Conservation (phyloP, 768 basidiomycete genomes). For the Boletales sp. region DNA sequence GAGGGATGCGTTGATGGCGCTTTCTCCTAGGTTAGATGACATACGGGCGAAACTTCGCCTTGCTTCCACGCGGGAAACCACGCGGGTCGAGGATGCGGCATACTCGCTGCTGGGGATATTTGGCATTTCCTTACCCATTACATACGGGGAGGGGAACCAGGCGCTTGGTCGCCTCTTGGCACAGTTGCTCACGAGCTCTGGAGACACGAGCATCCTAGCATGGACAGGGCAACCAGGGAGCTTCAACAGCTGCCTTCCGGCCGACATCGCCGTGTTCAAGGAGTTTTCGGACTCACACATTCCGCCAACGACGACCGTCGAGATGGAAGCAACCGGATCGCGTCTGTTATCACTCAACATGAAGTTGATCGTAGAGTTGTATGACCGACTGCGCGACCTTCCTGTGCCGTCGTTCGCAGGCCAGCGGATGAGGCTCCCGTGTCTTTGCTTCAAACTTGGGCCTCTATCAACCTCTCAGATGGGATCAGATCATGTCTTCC, state of each 20-base stretch:
- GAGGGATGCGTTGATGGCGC: background rate
- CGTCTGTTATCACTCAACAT: background rate
- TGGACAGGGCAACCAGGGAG: slow-evolving; percentile 3
- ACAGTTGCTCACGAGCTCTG: background rate
- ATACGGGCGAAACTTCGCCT: background rate
- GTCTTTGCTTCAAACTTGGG: slow-evolving; percentile 4
- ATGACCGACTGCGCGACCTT: slow-evolving; percentile 1
- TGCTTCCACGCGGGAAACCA: background rate
- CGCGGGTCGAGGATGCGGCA: background rate
- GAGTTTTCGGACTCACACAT: background rate
- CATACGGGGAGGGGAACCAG: slow-evolving; percentile 3
- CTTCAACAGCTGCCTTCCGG: slow-evolving; percentile 7
- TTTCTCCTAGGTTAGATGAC: background rate
- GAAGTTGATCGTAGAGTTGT: background rate
- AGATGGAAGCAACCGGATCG: background rate
- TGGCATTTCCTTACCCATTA: background rate
- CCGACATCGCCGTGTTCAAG: background rate
- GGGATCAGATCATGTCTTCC: background rate
- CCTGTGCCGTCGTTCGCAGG: background rate
- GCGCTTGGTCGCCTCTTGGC: slow-evolving; percentile 5
- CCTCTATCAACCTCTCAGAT: background rate
- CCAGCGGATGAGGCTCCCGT: slow-evolving; percentile 6
- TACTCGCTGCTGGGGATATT: slow-evolving; percentile 4
- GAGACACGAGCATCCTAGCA: slow-evolving; percentile 5
- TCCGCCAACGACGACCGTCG: background rate